A percentile compares a stretch with the other conserved stretches of the same genome.
Conservation (phyloP, 176 grass and related monocot genomes). For the Phoenix roebelenii region DNA sequence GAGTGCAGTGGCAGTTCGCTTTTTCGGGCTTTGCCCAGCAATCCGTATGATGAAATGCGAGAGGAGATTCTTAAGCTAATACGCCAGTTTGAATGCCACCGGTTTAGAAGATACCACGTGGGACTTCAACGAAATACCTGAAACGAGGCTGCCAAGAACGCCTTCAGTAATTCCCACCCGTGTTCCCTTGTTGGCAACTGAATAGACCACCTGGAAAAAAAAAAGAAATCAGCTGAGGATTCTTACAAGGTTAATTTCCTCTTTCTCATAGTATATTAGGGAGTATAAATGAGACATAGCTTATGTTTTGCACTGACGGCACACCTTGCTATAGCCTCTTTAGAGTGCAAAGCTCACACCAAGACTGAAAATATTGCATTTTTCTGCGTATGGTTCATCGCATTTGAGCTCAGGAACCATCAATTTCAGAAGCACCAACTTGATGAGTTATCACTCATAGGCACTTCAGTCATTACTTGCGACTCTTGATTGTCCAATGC, state of each 20-base stretch:
- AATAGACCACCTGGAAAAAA: constrained; percentile 59
- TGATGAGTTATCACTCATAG: constrained; percentile 64
- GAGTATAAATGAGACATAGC: constrained; percentile 5
- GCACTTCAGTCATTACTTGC: constrained; percentile 39
- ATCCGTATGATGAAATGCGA: constrained; percentile 24
- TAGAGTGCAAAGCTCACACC: constrained; percentile 88
- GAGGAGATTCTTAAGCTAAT: too few relatives aligned
- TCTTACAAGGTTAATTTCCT: constrained; percentile 2
- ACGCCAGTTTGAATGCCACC: too few relatives aligned
- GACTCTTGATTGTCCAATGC: constrained; percentile 78
- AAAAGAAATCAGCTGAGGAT: too few relatives aligned
- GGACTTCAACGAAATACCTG: constrained; percentile 30
- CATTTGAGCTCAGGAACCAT: constrained; percentile 94
- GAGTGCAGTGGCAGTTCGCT: not conserved
- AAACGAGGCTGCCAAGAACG: constrained; percentile 72
- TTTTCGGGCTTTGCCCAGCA: constrained; percentile 76
- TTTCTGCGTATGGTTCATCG: constrained; percentile 76
- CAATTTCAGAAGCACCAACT: constrained; percentile 82
- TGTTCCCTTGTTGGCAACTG: constrained; percentile 74
- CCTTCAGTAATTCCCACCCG: constrained; percentile 89
- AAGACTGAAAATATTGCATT: constrained; percentile 90
- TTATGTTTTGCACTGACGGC: constrained; percentile 63
- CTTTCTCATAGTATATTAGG: not conserved
- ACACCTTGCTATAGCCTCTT: constrained; percentile 75
- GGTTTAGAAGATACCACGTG: not conserved